These are phyloP conservation scores for Neurospora intermedia DNA, from an alignment of 495 filamentous ascomycete species.

Conservation along the genomic window DNA sequence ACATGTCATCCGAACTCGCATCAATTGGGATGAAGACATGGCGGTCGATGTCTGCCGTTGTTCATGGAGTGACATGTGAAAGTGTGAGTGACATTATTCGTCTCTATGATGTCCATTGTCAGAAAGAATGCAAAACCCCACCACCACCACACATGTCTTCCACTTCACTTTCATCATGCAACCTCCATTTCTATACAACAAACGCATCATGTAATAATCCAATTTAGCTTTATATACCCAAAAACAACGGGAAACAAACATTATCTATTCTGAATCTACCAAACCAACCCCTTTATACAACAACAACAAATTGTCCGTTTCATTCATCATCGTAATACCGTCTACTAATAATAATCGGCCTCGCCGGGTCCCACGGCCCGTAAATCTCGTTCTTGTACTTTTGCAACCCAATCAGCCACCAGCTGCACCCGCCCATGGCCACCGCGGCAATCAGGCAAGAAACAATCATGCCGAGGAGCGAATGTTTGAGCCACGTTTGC, in stretches of 20 bases:
- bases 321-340: constrained; percentile 39
- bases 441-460: constrained; percentile 52
- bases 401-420: constrained; percentile 96
- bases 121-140: too few relatives aligned
- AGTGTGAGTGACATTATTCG: too few relatives aligned
- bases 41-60: background rate
- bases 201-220: background rate
- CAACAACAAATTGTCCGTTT: background rate
- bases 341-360: constrained; percentile 60
- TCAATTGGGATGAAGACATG: background rate
- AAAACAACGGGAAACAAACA: background rate
- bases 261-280: background rate
- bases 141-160: background rate
- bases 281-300: background rate
- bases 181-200: background rate
- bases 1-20: background rate
- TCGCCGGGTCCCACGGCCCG: constrained; percentile 93
- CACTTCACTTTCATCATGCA: background rate
- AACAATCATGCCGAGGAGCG: constrained; percentile 62
- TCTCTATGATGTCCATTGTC: too few relatives aligned
- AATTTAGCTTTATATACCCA: background rate
- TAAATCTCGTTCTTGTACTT: constrained; percentile 99
- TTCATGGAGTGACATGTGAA: background rate
- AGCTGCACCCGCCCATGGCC: constrained; percentile 87
- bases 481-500: constrained; percentile 22